These are phyloP conservation scores for Maudiozyma serrabonitensis DNA, from an alignment of 805 yeast genomes.

Conservation along the genomic window DNA sequence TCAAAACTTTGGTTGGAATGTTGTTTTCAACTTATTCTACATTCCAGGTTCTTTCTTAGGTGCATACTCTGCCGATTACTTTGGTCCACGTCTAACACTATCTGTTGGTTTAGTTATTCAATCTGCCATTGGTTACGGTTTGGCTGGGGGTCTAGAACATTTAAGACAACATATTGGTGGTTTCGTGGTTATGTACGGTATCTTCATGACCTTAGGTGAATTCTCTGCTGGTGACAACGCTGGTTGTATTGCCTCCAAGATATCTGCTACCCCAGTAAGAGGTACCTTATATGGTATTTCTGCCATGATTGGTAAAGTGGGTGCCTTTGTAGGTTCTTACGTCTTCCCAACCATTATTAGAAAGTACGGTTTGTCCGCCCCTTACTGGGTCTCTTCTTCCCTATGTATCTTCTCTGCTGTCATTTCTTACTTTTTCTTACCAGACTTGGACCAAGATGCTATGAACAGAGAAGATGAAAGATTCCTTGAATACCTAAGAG, in stretches of 20 bases:
- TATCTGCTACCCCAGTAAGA: constrained; percentile 77
- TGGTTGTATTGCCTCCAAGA: constrained; percentile 80
- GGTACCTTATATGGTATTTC: constrained; percentile 88
- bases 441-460: constrained; percentile 76
- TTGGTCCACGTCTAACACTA: constrained; percentile 84
- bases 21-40: constrained; percentile 78
- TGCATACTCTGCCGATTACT: constrained; percentile 71
- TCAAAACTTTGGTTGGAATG: constrained; percentile 85
- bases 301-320: constrained; percentile 85
- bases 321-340: constrained; percentile 86
- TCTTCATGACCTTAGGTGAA: constrained; percentile 81
- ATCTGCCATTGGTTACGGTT: constrained; percentile 69
- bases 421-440: constrained; percentile 61
- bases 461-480: constrained; percentile 66
- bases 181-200: constrained; percentile 80
- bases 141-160: constrained; percentile 60
- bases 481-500: constrained; percentile 57
- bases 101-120: constrained; percentile 60
- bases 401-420: constrained; percentile 65
- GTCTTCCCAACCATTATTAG: constrained; percentile 74
- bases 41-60: constrained; percentile 86
- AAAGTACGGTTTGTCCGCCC: constrained; percentile 60
- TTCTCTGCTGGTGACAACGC: constrained; percentile 92
- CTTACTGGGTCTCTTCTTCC: constrained; percentile 74
- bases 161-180: constrained; percentile 59